Evolutionary conservation across 139 green algal species (phyloP).

Genomic region (Dunaliella sp.): DNA sequence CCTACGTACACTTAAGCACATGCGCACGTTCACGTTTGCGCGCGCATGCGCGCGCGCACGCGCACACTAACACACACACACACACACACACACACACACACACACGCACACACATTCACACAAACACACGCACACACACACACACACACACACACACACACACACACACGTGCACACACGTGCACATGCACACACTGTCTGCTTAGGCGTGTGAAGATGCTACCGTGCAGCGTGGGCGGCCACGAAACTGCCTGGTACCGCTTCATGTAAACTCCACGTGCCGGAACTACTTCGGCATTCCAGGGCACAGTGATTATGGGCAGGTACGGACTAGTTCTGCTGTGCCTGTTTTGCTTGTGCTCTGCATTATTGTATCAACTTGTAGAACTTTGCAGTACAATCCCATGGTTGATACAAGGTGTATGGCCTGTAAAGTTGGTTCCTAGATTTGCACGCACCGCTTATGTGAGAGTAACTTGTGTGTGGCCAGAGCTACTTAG

Average conservation of each 20-base stretch:
- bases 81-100: not conserved
- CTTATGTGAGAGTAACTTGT: too few relatives aligned
- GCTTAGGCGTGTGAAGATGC: not conserved
- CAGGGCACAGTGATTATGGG: not conserved
- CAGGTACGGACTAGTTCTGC: too few relatives aligned
- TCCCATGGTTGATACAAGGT: too few relatives aligned
- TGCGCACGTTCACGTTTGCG: not conserved
- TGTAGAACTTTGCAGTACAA: too few relatives aligned
- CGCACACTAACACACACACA: not conserved
- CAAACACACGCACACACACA: not conserved
- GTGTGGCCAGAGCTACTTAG: too few relatives aligned
- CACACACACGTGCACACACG: not conserved
- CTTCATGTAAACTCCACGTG: slow-evolving; percentile 33
- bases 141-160: not conserved
- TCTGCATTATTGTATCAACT: too few relatives aligned
- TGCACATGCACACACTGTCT: not conserved
- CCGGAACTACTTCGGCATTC: slow-evolving; percentile 30
- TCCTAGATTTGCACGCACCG: too few relatives aligned
- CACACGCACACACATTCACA: not conserved
- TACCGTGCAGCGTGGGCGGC: not conserved
- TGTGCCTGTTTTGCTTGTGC: too few relatives aligned
- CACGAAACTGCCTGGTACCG: slow-evolving; percentile 37
- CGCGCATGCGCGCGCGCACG: not conserved
- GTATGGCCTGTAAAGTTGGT: too few relatives aligned
- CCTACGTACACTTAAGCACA: not conserved